These are phyloP conservation scores for Candida sanyaensis DNA, from an alignment of 1,139 yeast species.

Conservation along the genomic window DNA sequence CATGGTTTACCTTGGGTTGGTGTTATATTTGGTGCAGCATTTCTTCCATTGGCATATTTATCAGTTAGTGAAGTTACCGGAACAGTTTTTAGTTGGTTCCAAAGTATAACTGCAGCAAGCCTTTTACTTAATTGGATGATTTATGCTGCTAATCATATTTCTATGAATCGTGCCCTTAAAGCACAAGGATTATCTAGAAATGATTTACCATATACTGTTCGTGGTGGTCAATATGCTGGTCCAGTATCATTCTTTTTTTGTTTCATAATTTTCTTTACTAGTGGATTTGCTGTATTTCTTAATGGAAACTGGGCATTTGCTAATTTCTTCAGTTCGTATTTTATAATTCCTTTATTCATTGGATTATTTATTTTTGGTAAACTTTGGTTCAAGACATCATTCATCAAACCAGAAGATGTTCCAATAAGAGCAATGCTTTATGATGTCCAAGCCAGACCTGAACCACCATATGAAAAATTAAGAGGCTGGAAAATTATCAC, in stretches of 20 bases:
- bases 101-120: conserved; percentile 24
- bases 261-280: conserved; percentile 34
- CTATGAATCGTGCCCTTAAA: conserved; percentile 33
- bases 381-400: conserved; percentile 26
- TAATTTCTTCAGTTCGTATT: conserved; percentile 37
- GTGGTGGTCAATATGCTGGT: conserved; percentile 28
- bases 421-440: conserved; percentile 32
- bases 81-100: conserved; percentile 32
- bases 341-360: conserved; percentile 33
- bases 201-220: conserved; percentile 34
- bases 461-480: conserved; percentile 28
- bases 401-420: conserved; percentile 30
- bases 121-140: conserved; percentile 28
- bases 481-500: conserved; percentile 29
- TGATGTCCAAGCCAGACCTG: conserved; percentile 39
- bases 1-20: conserved; percentile 23
- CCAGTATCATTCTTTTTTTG: conserved; percentile 39
- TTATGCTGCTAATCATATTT: conserved; percentile 33
- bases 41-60: conserved; percentile 33
- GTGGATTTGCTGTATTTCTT: conserved; percentile 41
- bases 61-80: conserved; percentile 21
- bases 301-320: conserved; percentile 34
- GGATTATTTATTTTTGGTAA: conserved; percentile 31
- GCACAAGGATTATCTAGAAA: conserved; percentile 39
- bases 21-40: conserved; percentile 23